A percentile compares a stretch with the other conserved stretches of the same genome.
phyloP scores from a whole-genome alignment of 176 grass and related monocot species.

The Ensete glaucum region DNA sequence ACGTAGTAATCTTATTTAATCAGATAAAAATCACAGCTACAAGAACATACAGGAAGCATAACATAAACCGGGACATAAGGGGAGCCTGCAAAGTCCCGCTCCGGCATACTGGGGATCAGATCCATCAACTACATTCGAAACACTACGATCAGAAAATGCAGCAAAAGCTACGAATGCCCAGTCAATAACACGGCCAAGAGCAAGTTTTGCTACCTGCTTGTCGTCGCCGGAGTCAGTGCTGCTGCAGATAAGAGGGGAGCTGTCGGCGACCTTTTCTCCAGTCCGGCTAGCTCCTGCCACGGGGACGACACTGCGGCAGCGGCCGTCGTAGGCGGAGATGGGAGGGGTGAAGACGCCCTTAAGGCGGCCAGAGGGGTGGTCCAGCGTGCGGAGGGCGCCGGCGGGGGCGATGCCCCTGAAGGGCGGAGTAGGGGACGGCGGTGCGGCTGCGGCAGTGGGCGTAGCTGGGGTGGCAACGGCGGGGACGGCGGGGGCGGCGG shows the following conservation, averaged over 20 bases:
- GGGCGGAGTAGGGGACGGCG: conserved; percentile 9
- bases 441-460: conserved; percentile 5
- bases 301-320: conserved; percentile 8
- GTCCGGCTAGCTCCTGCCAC: conserved; percentile 1
- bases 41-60: conserved; percentile 62
- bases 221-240: conserved; percentile 35
- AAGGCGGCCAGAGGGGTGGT: conserved; percentile 18
- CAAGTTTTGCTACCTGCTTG: conserved; percentile 24
- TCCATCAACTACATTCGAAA: conserved; percentile 12
- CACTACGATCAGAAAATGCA: not conserved
- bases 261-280: conserved; percentile 19
- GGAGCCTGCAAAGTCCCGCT: conserved; percentile 66
- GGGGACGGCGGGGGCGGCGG: conserved; percentile 31
- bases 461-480: conserved; percentile 21
- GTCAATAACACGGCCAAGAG: not conserved
- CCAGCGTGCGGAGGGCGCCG: conserved; percentile 36
- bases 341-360: conserved; percentile 12
- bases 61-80: conserved; percentile 71
- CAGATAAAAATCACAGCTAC: not conserved
- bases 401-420: conserved; percentile 42
- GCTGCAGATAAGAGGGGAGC: conserved; percentile 30
- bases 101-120: conserved; percentile 29
- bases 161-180: not conserved
- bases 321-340: conserved; percentile 10
- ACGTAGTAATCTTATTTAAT: not conserved